Percentiles rank a stretch among this genome's conserved stretches.
Evolutionary conservation across 306 rosid species (phyloP).

Genomic region (Prunus mongolica): DNA sequence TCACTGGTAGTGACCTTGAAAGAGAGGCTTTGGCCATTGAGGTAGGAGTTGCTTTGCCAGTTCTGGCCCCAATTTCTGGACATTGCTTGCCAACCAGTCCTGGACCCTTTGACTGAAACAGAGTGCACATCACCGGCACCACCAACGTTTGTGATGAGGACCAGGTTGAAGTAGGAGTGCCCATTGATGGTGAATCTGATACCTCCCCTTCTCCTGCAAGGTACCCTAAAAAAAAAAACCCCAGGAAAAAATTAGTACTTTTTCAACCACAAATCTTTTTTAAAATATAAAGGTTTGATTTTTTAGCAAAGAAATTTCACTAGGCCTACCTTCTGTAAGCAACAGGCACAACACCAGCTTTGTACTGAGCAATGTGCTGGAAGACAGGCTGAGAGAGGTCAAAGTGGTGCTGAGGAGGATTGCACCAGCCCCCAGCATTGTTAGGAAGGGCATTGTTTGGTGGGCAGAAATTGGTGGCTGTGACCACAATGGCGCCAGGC

Average conservation of each 20-base stretch:
- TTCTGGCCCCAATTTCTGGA: constrained; percentile 99
- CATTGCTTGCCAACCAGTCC: constrained; percentile 81
- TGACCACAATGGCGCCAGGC: constrained; percentile 89
- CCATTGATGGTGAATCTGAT: constrained; percentile 92
- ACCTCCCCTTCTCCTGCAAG: constrained; percentile 90
- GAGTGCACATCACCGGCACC: constrained; percentile 93
- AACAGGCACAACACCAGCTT: constrained; percentile 89
- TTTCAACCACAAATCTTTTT: neutral
- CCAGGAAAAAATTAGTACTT: neutral
- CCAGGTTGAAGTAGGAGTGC: constrained; percentile 92
- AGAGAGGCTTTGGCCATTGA: constrained; percentile 84
- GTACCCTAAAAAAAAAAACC: constrained; percentile 44
- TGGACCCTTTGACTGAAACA: constrained; percentile 76
- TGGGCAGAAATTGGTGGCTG: constrained; percentile 98
- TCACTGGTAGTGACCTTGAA: constrained; percentile 91
- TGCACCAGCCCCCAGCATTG: constrained; percentile 94
- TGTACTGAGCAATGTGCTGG: constrained; percentile 89
- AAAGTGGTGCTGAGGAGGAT: constrained; percentile 93
- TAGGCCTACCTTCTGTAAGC: constrained; percentile 66
- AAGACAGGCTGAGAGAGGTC: constrained; percentile 95
- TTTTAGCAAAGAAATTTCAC: neutral
- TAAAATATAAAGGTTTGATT: too few species aligned
- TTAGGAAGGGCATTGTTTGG: constrained; percentile 92
- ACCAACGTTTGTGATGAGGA: constrained; percentile 90
- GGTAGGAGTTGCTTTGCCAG: constrained; percentile 92